Evolutionary conservation across 164 flowering plant genomes (phyloP), one percentile per base, ranked within the genome.

Genomic region (Magnolia kwangsiensis): DNA sequence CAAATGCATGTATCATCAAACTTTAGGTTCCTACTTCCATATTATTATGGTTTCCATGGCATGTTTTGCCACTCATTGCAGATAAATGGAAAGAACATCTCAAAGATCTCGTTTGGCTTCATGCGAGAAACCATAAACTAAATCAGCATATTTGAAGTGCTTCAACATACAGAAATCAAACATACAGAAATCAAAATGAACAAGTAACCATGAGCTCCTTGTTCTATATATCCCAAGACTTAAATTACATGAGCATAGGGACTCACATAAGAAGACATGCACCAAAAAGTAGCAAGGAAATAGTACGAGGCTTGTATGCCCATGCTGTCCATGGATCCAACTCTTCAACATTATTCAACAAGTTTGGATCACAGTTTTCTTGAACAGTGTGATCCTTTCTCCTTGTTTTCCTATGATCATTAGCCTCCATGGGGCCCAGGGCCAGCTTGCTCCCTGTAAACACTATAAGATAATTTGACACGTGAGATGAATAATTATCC

Each of bases 291-390:
- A 95, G 82, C 80, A 91, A 84, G 21, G 99, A 81, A 73, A 95
- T 82, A 13, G 98, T 95, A 31, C 83, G 99, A 82, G 99, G 99
- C 84, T 81, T 88, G 85, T 95, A 95, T 18, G 98, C 98, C 99
- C 98, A 95, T 59, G 99, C 97, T 73, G 97, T 94, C 99, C 99
- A 95, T 51, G 99, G 99, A 83, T 95, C 99, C 63, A 88, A 79
- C 50, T 92, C 99, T 13, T 67, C 71, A 72, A 76, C 82, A 51
- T 63, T 77, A 81, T 50, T 78, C 59, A 81, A 78, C 27, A 50
- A 49, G 50, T 70, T 79, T 59, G 50, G 49, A 72, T 81, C 85
- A 63, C 87, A 89, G 78, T 88, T 90, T 82, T 83, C 89, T 75
- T 58, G 23, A 67, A 69, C 77, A 69, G n/a, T 23, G 77, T 55